Base-by-base conservation (phyloP, 768 basidiomycete genomes). In the Russula abietina region DNA sequence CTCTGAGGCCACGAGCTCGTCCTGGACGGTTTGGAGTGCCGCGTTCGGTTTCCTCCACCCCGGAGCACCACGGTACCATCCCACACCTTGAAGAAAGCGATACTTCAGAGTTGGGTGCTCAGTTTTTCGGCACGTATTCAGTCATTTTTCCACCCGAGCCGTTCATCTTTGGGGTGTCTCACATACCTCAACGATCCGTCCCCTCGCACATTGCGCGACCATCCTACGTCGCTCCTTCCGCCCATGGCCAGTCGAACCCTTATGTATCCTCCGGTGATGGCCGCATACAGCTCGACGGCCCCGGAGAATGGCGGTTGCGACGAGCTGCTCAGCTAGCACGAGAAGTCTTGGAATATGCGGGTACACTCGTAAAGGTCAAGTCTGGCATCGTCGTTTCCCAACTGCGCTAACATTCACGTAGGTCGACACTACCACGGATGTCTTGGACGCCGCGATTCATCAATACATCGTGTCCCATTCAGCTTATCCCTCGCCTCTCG, bases 401-500 rank as follows among this genome's bases (percentile, higher is more conserved):
- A 30, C 19, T 16, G 19, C 33, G 32, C 65, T 59, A 57, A 63
- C 64, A 12, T 26, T 59, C 30, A 43, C 33, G 65, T 66, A 91
- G 90, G 77, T 81, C 38, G 87, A 86, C 14, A 73, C 81, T 10
- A 93, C 91, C 4, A 96, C 94, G 10, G 80, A 87, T 59, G 74
- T 74, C 14, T 86, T 97, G 55, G 93, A 97, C 71, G 74, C 77
- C 14, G 77, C 79, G 1, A 76, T 95, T 43, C 93, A 95, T 61
- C 78, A 87, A 7, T 85, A 82, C 62, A 88, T 94, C 61, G 66
- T 90, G 43, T 73, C 77, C 0, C 78, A 80, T 67, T 79, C 79
- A 26, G 94, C 91, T 8, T 97, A 96, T 72, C 94, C 94, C 0
- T 94, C 93, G 10, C 91, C 94, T 0, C 75, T 96, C 54, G 79